Conservation (phyloP, 768 basidiomycete species). For the Russula foetens region DNA sequence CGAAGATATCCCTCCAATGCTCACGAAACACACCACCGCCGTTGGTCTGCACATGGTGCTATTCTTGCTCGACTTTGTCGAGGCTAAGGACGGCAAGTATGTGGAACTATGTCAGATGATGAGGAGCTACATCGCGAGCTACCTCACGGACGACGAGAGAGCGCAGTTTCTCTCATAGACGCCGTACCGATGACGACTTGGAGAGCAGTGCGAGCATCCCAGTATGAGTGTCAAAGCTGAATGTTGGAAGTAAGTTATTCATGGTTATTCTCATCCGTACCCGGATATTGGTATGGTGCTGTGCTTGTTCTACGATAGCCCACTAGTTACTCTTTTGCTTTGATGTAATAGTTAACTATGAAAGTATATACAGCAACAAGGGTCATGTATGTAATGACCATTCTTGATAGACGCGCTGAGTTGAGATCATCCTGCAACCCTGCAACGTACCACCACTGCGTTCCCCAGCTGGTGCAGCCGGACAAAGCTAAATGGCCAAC, state of each 20-base stretch:
- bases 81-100: not conserved
- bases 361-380: too few species aligned
- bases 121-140: slow-evolving; percentile 8
- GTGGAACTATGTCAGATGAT: slow-evolving; percentile 6
- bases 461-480: too few species aligned
- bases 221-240: not conserved
- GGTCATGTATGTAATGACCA: too few species aligned
- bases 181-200: not conserved
- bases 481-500: not conserved
- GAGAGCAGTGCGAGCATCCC: not conserved
- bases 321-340: too few species aligned
- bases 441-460: too few species aligned
- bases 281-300: too few species aligned
- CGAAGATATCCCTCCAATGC: slow-evolving; percentile 13
- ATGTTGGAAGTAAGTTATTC: not conserved
- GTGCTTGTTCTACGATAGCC: not conserved
- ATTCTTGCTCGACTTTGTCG: not conserved
- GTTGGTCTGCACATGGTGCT: slow-evolving; percentile 8
- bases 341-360: too few species aligned
- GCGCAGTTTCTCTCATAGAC: not conserved
- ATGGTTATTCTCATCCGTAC: not conserved
- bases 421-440: too few species aligned
- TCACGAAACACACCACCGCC: not conserved
- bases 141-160: slow-evolving; percentile 13
- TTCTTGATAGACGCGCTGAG: too few species aligned